Conservation (phyloP, 495 filamentous ascomycete genomes). For the Chaetomium fimeti region DNA sequence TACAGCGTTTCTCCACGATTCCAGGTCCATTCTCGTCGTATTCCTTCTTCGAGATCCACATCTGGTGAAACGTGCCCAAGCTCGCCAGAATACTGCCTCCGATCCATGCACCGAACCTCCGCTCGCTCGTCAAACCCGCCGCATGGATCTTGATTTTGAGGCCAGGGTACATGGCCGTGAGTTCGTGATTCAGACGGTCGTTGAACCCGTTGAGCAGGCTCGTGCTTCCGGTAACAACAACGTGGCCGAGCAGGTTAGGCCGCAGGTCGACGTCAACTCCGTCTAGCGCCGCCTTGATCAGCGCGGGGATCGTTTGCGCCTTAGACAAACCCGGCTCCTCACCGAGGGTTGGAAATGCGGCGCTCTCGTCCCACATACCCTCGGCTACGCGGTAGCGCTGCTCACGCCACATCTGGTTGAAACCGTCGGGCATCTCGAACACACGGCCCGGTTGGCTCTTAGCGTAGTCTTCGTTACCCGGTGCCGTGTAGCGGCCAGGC, state of each 20-base stretch:
- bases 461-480: constrained; percentile 65
- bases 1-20: constrained; percentile 77
- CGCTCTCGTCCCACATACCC: constrained; percentile 81
- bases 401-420: constrained; percentile 86
- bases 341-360: constrained; percentile 48
- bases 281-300: constrained; percentile 73
- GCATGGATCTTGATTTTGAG: constrained; percentile 80
- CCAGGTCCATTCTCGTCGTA: constrained; percentile 72
- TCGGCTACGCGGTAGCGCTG: constrained; percentile 84
- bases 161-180: constrained; percentile 73
- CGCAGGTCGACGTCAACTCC: constrained; percentile 86
- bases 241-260: constrained; percentile 75
- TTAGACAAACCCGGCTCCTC: constrained; percentile 49
- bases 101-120: constrained; percentile 90
- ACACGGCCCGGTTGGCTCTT: constrained; percentile 67
- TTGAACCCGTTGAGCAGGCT: constrained; percentile 85
- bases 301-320: constrained; percentile 71
- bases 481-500: constrained; percentile 62
- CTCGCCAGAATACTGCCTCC: constrained; percentile 94
- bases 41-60: constrained; percentile 92
- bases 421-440: constrained; percentile 92
- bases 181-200: constrained; percentile 80
- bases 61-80: constrained; percentile 97
- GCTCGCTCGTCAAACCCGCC: constrained; percentile 78
- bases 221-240: constrained; percentile 89